Evolutionary conservation across 2,329 filamentous ascomycete species (phyloP), one percentile per base, ranked within the genome.

Genomic region (Pseudocercospora macadamiae): DNA sequence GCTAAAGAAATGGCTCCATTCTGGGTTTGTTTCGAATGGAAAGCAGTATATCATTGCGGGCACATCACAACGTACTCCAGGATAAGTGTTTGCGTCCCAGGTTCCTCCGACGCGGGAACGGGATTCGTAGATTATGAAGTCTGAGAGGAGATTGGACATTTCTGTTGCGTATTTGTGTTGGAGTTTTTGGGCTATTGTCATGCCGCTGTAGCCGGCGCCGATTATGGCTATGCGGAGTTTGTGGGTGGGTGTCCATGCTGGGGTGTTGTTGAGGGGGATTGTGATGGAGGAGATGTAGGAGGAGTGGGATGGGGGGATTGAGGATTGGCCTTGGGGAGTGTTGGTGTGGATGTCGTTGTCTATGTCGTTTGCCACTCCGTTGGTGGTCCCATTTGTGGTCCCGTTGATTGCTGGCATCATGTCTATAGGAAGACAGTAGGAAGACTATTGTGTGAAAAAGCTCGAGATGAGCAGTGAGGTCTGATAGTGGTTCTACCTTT

Each of bases 41-140:
- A 74, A 70, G 28, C 60, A 60, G 47, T 69, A 68, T 4, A 64
- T 59, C 16, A 60, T 48, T 74, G 72, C 7, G 72, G 75, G 1
- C 19, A 59, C 54, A 18, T 59, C 56, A 34, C 60, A 62, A 9
- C 54, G 49, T 1, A 62, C 60, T 3, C 60, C 56, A 26, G 57
- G 75, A 59, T 77, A 77, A 3, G 65, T 65, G 44, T 77, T 77
- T 39, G 73, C 74, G 5, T 72, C 60, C 66, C 67, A 69, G 1
- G 75, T 77, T 2, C 75, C 76, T 6, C 74, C 76, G 8, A 78
- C 61, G 18, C 73, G 71, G 10, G 66, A 49, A 30, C 59, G 19
- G 55, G 73, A 70, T 59, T 80, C 77, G 48, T 76, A 79, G 51
- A 80, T 76, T 0, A 71, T 66, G 47, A 71, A 69, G 3, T 74